A percentile compares a stretch with the other conserved stretches of the same genome.
phyloP scores from a whole-genome alignment of 176 grass and related monocot genomes.

The Cenchrus purpureus region DNA sequence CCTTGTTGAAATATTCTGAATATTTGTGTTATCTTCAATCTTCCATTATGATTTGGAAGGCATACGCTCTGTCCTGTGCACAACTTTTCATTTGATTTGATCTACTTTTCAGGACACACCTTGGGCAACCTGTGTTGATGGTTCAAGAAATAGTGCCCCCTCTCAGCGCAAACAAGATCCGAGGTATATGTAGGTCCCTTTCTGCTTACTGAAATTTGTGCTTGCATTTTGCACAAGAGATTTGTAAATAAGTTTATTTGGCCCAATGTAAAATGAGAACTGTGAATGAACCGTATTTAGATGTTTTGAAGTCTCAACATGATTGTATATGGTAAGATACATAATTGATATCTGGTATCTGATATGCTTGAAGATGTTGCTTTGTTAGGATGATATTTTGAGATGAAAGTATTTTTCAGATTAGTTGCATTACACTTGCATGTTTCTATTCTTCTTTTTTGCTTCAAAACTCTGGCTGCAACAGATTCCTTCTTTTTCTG shows the following conservation, averaged over 20 bases:
- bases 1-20: neutral
- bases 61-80: neutral
- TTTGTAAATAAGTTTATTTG: neutral
- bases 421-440: neutral
- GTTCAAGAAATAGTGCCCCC: constrained; percentile 6
- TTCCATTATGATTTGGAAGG: neutral
- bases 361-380: neutral
- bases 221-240: neutral
- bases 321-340: neutral
- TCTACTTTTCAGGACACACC: constrained; percentile 47
- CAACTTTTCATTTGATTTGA: neutral
- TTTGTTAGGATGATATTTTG: neutral
- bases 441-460: constrained; percentile 6
- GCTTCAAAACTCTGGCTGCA: neutral
- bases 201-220: constrained; percentile 9
- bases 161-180: constrained; percentile 38
- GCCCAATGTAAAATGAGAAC: neutral
- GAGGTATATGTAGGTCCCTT: constrained; percentile 44
- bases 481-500: neutral
- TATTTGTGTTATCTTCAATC: neutral
- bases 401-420: neutral
- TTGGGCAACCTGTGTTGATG: constrained; percentile 20
- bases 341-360: neutral
- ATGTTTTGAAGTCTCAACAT: neutral
- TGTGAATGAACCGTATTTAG: constrained; percentile 6